Evolutionary conservation across 1,284 basidiomycete species (phyloP), one percentile per base, ranked within the genome.

Genomic region (Microbotryum violaceum): DNA sequence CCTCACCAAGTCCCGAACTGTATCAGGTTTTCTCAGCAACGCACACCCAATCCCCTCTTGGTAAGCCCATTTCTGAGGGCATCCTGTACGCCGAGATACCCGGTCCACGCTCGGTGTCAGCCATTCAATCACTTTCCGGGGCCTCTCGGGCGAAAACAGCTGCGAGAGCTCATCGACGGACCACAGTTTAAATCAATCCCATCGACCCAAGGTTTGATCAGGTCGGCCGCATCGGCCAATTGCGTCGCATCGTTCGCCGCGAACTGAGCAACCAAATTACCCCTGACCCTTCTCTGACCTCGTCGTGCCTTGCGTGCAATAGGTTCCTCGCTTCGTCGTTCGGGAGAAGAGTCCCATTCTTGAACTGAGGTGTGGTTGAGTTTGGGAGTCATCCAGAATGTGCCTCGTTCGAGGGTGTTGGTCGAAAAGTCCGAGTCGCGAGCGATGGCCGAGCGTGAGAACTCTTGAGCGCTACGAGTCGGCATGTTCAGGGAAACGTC

Each of bases 131-230:
- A 18, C 14, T 6, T 27, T 27, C 4, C 27, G 5, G 4, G 27
- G 27, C 27, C 27, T 27, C 5, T 27, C 4, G 27, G 27, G 5
- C 27, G 27, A 6, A 27, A 3, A 27, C 6, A 6, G 27, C 27
- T 27, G 27, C 27, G 27, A 27, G n/a, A n/a, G n/a, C 27, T 27
- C 31, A 6, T 53, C 33, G 7, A 51, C 59, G 12, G 68, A 72
- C 78, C 79, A 65, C 82, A 83, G 69, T 83, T 83, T 44, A 84
- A 72, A 70, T 83, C 82, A 23, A 83, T 74, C 0, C 80, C 82
- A 69, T 84, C 82, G 6, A 82, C 79, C 50, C 73, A 76, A 0
- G 75, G 75, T 27, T 68, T 73, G 29, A 83, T 77, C 18, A 84
- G 75, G 70, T 82, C 82, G 8, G 79, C 77, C 0, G 82, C 81